Base-by-base conservation (phyloP, 176 grass and related monocot species). In the Stipa capillata region DNA sequence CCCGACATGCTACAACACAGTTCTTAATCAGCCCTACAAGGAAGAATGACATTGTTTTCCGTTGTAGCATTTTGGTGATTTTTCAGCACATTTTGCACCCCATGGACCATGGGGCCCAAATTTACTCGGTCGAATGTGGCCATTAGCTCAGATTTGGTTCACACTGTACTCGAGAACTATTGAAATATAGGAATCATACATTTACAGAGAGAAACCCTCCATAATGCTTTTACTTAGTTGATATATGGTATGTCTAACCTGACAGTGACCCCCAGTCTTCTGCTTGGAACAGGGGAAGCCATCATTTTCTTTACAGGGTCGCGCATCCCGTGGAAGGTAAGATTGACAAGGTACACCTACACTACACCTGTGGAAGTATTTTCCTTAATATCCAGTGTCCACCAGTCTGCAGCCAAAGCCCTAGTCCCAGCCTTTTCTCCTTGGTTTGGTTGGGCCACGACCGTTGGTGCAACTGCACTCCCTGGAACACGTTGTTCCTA, bases 1-100 rank as follows among this genome's bases (percentile, higher is more conserved):
- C 65, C 83, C 78, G 7, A 90, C 83, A 42, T 89, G 83, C 80
- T 55, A 83, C 66, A 78, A 87, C 29, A 12, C 13, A 3, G 80
- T 87, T 78, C 79, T 83, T 62, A 48, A 56, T 47, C 28, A 2
- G 25, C 80, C 80, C 2, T 87, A 78, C 45, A 65, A 57, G 55
- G 48, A 88, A 79, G 80, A 72, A 5, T 83, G 67, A 73, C 16
- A 6, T 3, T 7, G 23, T 52, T 60, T 15, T 40, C 23, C 15
- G 18, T 25, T 35, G 72, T 28, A 84, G 48, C 21, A 39, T 59
- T 69, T 13, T 72, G 35, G 7, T 8, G 27, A 15, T 27, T 77
- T n/a, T 54, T 43, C 40, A 67, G 37, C 32, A 29, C 21, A 40
- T 15, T 67, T 35, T 21, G 13, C 20, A 7, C 62, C 43, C 18